These are phyloP conservation scores for Leccinum pallidistipes DNA, from an alignment of 1,284 basidiomycete genomes.

Conservation along the genomic window DNA sequence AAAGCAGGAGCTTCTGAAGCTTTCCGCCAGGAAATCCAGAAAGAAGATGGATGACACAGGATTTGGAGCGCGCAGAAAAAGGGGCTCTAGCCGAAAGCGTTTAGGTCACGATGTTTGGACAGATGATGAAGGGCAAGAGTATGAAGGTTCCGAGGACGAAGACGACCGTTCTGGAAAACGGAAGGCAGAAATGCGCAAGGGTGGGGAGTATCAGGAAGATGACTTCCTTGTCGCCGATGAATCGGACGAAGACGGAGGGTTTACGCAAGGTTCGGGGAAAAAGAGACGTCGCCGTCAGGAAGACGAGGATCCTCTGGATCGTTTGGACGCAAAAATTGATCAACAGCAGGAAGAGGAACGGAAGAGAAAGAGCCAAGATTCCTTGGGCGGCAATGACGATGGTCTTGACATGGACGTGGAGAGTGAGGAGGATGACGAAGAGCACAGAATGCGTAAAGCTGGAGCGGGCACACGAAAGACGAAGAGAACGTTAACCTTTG, in stretches of 20 bases:
- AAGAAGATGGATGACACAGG: conserved; percentile 49
- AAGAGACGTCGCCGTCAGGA: conserved; percentile 43
- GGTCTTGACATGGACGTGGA: conserved; percentile 68
- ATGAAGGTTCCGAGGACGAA: conserved; percentile 49
- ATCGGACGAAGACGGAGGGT: conserved; percentile 61
- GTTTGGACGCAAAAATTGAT: conserved; percentile 62
- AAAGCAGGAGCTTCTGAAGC: conserved; percentile 66
- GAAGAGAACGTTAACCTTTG: conserved; percentile 55
- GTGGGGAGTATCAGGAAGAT: conserved; percentile 74
- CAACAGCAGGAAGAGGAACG: conserved; percentile 51
- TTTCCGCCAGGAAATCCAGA: conserved; percentile 61
- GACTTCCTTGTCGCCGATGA: conserved; percentile 80
- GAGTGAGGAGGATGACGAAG: conserved; percentile 70
- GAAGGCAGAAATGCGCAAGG: conserved; percentile 43
- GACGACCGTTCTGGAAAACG: conserved; percentile 44
- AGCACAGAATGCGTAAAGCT: conserved; percentile 57
- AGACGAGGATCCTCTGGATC: conserved; percentile 62
- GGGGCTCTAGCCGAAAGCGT: conserved; percentile 49
- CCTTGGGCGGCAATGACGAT: conserved; percentile 35
- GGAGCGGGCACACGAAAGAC: conserved; percentile 47
- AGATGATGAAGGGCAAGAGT: conserved; percentile 61
- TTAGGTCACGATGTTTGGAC: conserved; percentile 53
- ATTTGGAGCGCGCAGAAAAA: conserved; percentile 45
- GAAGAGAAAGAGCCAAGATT: conserved; percentile 26
- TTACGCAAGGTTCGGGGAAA: conserved; percentile 35